phyloP scores from a whole-genome alignment of 2,329 filamentous ascomycete species.

The Pseudogymnoascus sp. region DNA sequence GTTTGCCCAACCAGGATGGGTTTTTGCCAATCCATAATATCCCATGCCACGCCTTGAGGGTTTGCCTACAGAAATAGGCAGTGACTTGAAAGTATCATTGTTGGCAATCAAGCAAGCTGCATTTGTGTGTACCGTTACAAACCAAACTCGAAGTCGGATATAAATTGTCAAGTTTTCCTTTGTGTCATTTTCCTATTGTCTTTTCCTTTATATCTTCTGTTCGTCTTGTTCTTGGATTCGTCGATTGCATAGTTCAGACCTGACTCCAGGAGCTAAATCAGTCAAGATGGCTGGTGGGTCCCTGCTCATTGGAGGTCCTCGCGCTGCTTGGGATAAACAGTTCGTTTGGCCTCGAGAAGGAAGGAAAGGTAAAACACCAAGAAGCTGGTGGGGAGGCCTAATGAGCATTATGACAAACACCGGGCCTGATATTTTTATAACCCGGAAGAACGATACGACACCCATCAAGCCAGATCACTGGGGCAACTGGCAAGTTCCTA shows the following conservation, averaged over 20 bases:
- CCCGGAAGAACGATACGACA: conserved; percentile 14
- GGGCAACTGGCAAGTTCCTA: conserved; percentile 24
- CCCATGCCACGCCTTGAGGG: neutral
- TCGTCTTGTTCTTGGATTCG: neutral
- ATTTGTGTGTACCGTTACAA: conserved; percentile 8
- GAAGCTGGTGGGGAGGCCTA: conserved; percentile 21
- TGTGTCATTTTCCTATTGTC: neutral
- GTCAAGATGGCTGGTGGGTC: conserved; percentile 27
- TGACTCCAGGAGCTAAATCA: conserved; percentile 13
- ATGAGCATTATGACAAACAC: conserved; percentile 29
- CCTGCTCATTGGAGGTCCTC: neutral
- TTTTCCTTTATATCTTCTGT: neutral
- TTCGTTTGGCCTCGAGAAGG: conserved; percentile 9
- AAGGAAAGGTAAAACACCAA: conserved; percentile 15
- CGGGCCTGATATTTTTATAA: conserved; percentile 37
- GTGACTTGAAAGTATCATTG: neutral
- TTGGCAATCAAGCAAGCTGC: neutral
- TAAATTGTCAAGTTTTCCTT: neutral
- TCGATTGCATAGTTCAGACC: neutral
- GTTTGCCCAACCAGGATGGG: conserved; percentile 3
- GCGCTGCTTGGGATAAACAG: conserved; percentile 5
- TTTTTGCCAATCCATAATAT: neutral
- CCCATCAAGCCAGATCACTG: conserved; percentile 23
- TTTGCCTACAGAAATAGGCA: neutral
- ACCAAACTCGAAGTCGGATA: neutral